These are phyloP conservation scores for Aspergillus nidulans DNA, from an alignment of 495 filamentous ascomycete species.

Conservation along the genomic window DNA sequence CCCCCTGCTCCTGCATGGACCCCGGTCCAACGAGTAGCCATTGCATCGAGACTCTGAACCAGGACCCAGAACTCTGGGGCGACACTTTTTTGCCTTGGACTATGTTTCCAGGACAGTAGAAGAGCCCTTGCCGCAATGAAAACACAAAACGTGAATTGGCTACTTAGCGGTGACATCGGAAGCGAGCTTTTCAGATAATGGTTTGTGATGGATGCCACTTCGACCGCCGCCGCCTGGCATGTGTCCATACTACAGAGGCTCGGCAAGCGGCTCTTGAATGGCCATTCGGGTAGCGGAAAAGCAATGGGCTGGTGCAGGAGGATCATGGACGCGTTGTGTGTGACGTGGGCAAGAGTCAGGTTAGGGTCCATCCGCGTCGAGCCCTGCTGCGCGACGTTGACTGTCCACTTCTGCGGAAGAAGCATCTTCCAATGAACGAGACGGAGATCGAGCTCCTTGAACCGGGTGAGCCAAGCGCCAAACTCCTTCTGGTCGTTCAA, in stretches of 20 bases:
- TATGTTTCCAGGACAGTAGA: conserved; percentile 23
- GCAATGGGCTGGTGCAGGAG: conserved; percentile 9
- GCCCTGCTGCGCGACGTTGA: not conserved
- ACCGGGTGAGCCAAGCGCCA: conserved; percentile 37
- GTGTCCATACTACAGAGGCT: conserved; percentile 5
- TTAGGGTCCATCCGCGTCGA: conserved; percentile 2
- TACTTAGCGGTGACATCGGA: not conserved
- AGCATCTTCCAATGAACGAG: conserved; percentile 23
- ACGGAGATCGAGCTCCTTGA: conserved; percentile 43
- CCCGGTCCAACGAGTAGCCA: conserved; percentile 26
- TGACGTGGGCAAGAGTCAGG: conserved; percentile 7
- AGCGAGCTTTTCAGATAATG: conserved; percentile 4
- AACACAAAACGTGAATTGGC: conserved; percentile 7
- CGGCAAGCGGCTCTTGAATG: conserved; percentile 1
- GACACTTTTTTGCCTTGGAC: conserved; percentile 15
- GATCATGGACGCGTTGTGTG: conserved; percentile 10
- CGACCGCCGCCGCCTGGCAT: conserved; percentile 3
- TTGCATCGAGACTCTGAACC: conserved; percentile 26
- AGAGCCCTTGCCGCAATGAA: conserved; percentile 32
- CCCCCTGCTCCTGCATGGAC: not conserved
- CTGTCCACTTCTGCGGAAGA: conserved; percentile 9
- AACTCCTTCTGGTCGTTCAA: conserved; percentile 27
- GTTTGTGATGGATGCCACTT: conserved; percentile 2
- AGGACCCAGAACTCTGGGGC: conserved; percentile 28
- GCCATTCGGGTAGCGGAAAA: conserved; percentile 1